Evolutionary conservation across 2,329 filamentous ascomycete genomes (phyloP).

Genomic region (Macrophomina tecta): DNA sequence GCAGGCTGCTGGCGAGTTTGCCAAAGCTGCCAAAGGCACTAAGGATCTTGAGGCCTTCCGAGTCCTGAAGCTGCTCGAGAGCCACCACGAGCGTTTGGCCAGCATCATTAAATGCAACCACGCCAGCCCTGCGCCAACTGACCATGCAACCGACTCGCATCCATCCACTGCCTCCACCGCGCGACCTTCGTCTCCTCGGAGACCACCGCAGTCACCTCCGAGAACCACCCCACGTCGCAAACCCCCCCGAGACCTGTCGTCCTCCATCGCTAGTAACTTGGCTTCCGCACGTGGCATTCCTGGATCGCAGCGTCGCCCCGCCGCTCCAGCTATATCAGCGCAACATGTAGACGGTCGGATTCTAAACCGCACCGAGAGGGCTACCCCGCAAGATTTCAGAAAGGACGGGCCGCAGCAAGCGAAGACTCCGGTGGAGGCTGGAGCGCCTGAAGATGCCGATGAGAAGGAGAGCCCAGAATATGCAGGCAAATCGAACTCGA

Average conservation of each 20-base stretch:
- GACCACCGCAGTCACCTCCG: slow-evolving; percentile 36
- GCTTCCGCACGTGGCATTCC: slow-evolving; percentile 84
- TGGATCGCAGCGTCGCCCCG: slow-evolving; percentile 57
- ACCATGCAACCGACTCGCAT: slow-evolving; percentile 15
- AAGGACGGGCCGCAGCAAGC: slow-evolving; percentile 18
- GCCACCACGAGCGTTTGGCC: slow-evolving; percentile 84
- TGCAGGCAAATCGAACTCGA: slow-evolving; percentile 33
- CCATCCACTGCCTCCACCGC: slow-evolving; percentile 14
- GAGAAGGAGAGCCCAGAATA: slow-evolving; percentile 2
- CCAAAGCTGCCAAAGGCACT: slow-evolving; percentile 77
- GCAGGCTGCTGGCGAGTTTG: slow-evolving; percentile 85
- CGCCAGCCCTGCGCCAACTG: slow-evolving; percentile 33
- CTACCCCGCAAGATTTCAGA: slow-evolving; percentile 28
- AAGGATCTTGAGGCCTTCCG: slow-evolving; percentile 73
- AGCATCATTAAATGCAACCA: slow-evolving; percentile 75
- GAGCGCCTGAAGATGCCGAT: neutral
- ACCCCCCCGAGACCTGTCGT: slow-evolving; percentile 71
- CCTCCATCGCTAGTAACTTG: slow-evolving; percentile 87
- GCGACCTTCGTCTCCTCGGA: slow-evolving; percentile 15
- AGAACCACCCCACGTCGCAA: slow-evolving; percentile 48
- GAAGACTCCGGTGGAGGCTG: slow-evolving; percentile 1
- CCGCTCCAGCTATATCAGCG: slow-evolving; percentile 74
- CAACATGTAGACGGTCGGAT: slow-evolving; percentile 76
- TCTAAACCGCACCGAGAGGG: slow-evolving; percentile 36
- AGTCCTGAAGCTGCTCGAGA: slow-evolving; percentile 82